Conservation (phyloP, 345 rosid genomes). For the Melaleuca quinquenervia region DNA sequence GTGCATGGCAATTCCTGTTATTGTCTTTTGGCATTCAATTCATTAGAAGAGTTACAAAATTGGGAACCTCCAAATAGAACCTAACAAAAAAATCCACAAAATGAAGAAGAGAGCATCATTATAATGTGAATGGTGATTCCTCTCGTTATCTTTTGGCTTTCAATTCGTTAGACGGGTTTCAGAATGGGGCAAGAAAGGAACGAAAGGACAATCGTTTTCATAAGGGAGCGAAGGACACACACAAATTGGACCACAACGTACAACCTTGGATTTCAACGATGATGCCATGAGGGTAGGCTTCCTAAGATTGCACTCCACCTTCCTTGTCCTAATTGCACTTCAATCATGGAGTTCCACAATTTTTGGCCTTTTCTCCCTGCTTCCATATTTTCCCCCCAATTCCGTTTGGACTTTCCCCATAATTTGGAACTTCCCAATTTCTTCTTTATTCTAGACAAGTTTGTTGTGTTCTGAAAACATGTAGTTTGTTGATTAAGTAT, state of each 20-base stretch:
- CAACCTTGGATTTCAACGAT: not conserved
- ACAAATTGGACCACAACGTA: not conserved
- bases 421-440: not conserved
- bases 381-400: not conserved
- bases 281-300: not conserved
- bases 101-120: too few relatives aligned
- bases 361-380: not conserved
- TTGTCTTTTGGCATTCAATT: too few relatives aligned
- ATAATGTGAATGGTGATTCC: not conserved
- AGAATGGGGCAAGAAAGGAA: not conserved
- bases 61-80: too few relatives aligned
- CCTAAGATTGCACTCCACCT: not conserved
- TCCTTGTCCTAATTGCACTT: not conserved
- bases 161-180: not conserved
- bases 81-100: too few relatives aligned
- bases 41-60: too few relatives aligned
- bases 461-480: not conserved
- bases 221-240: not conserved
- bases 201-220: not conserved
- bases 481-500: not conserved
- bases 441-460: not conserved
- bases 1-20: too few relatives aligned
- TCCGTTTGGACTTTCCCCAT: not conserved
- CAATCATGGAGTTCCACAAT: not conserved
- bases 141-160: not conserved